These are phyloP conservation scores for Chlamydomonas sp. DNA, from an alignment of 139 green algal species.

Conservation along the genomic window DNA sequence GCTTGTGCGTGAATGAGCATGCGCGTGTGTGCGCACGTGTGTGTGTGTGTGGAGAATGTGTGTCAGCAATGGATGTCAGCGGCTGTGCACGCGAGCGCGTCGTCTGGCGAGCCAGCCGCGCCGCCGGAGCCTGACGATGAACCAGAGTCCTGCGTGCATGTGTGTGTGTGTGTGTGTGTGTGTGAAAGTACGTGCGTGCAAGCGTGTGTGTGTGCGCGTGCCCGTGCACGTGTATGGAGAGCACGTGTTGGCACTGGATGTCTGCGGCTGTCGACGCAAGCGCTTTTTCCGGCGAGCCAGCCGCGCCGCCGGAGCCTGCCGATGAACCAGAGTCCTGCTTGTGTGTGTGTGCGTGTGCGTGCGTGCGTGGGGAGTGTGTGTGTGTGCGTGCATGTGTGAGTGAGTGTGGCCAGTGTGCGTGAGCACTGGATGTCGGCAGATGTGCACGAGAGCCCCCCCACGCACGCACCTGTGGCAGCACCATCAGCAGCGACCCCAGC, in stretches of 20 bases:
- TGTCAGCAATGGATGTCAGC: conserved; percentile 39
- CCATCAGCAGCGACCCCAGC: too few species aligned
- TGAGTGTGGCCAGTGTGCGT: conserved; percentile 68
- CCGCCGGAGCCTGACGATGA: background rate
- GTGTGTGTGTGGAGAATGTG: conserved; percentile 74
- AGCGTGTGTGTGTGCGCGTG: background rate
- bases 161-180: background rate
- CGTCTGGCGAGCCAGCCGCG: background rate
- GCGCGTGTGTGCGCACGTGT: too few species aligned
- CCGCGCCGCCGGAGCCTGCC: background rate
- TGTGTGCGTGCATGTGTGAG: conserved; percentile 61
- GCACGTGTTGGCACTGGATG: too few species aligned
- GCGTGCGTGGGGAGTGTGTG: too few species aligned
- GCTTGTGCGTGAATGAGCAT: background rate
- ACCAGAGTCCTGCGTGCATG: conserved; percentile 4
- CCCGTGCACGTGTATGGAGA: background rate
- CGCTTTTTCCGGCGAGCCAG: conserved; percentile 11
- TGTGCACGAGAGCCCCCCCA: conserved; percentile 36
- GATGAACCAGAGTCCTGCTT: conserved; percentile 1
- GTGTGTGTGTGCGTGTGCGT: background rate
- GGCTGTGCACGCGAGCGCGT: conserved; percentile 36
- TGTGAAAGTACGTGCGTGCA: conserved; percentile 21
- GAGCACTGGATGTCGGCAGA: conserved; percentile 40
- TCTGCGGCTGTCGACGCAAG: conserved; percentile 40
- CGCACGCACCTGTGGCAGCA: background rate